Evolutionary conservation across 1,284 basidiomycete genomes (phyloP), one percentile per base, ranked within the genome.

Genomic region (Fistulinella cinereoalba): DNA sequence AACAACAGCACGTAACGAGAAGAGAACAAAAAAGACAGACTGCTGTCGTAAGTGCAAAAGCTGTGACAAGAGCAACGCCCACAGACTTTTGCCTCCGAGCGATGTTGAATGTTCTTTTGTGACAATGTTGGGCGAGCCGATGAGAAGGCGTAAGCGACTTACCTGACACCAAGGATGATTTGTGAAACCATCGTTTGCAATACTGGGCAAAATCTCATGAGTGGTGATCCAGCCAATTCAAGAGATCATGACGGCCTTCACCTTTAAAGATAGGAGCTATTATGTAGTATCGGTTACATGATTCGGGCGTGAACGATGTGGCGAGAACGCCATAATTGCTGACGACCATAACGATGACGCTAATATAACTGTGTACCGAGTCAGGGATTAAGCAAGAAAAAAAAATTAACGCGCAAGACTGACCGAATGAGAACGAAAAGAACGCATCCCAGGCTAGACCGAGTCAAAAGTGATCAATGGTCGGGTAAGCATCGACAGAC

Each of bases 301-400:
- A 45, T 3, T 54, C 53, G 23, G 18, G 9, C 1, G 63, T 60
- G 47, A 70, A 71, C 4, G 50, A 40, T 10, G 52, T 54, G 21
- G 58, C 52, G 45, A 75, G 73, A 44, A 61, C 69, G 18, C 72
- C 72, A 51, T 68, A 61, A 49, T 69, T 70, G 52, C 66, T 70
- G 43, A 72, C 43, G 12, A 63, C 44, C 50, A 74, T 58, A n/a
- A 67, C 58, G 6, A 61, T 7, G 44, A 73, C 56, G 43, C 71
- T 73, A 29, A 66, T 41, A 56, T 74, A 74, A 38, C 71, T 68
- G 28, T 15, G 5, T n/a, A n/a, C n/a, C n/a, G n/a, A n/a, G n/a
- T n/a, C 28, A 15, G 43, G 13, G 12, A 25, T 60, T 15, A 60
- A 51, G 52, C 36, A n/a, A 22, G 6, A 22, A 16, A 28, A n/a